These are phyloP conservation scores for Eimeria mitis DNA, from an alignment of 169 alveolate genomes.

Conservation along the genomic window DNA sequence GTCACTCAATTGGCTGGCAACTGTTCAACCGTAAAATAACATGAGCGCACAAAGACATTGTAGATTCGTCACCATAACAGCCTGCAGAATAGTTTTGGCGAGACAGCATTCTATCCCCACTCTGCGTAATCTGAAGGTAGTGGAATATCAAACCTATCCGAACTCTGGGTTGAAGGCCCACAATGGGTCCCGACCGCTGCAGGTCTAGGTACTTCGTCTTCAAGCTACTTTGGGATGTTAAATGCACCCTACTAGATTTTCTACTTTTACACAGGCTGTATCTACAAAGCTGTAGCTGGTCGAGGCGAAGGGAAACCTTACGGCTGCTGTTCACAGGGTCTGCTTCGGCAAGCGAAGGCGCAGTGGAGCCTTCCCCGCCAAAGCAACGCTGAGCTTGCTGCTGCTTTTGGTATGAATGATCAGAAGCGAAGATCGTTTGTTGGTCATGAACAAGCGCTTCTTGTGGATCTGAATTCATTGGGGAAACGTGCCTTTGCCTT, in stretches of 20 bases:
- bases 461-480: background rate
- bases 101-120: no score
- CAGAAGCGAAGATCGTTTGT: background rate
- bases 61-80: background rate
- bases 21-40: background rate
- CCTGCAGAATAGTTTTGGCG: background rate
- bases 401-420: background rate
- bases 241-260: background rate
- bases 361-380: conserved; percentile 14
- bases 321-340: conserved; percentile 11
- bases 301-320: background rate
- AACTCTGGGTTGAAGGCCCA: background rate
- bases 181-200: background rate
- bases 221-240: background rate
- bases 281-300: no score
- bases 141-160: no score
- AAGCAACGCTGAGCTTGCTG: background rate
- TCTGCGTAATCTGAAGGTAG: no score
- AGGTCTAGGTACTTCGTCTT: background rate
- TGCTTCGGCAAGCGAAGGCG: conserved; percentile 14
- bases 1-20: conserved; percentile 3
- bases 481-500: background rate
- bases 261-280: background rate
- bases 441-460: background rate
- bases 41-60: background rate